Percentiles rank a stretch among this genome's conserved stretches.
These are phyloP conservation scores for Barnettozyma californica DNA, from an alignment of 805 yeast species.

Conservation along the genomic window DNA sequence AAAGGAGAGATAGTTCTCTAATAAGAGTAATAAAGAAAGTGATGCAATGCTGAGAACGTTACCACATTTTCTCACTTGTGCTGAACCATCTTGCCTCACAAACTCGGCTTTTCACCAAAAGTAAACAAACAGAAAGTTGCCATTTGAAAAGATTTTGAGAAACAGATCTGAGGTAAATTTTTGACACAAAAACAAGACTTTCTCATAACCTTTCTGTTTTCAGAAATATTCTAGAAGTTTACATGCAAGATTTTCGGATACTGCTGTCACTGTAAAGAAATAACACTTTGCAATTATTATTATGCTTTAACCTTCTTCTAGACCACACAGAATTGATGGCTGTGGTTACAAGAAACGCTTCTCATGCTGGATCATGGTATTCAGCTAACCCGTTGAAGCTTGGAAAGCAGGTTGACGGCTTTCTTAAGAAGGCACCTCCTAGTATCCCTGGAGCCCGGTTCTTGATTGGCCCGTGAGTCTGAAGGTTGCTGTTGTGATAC, in stretches of 20 bases:
- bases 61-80: background rate
- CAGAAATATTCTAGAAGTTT: background rate
- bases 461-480: conserved; percentile 47
- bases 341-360: conserved; percentile 20
- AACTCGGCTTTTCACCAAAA: background rate
- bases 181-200: conserved; percentile 1
- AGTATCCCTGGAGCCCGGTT: conserved; percentile 40
- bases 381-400: conserved; percentile 39
- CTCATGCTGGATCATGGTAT: conserved; percentile 95
- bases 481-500: background rate
- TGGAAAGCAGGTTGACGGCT: conserved; percentile 43
- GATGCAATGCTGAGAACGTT: too few species aligned
- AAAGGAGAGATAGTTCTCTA: too few species aligned
- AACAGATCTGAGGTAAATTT: background rate
- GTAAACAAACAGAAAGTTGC: background rate
- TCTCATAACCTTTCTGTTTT: background rate
- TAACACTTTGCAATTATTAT: background rate
- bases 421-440: conserved; percentile 34
- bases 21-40: too few species aligned
- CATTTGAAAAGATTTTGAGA: background rate
- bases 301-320: background rate
- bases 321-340: background rate
- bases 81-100: background rate
- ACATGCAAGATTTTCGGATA: background rate
- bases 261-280: background rate